Conservation (phyloP, 1,284 basidiomycete species). For the Cryptococcus sp. region DNA sequence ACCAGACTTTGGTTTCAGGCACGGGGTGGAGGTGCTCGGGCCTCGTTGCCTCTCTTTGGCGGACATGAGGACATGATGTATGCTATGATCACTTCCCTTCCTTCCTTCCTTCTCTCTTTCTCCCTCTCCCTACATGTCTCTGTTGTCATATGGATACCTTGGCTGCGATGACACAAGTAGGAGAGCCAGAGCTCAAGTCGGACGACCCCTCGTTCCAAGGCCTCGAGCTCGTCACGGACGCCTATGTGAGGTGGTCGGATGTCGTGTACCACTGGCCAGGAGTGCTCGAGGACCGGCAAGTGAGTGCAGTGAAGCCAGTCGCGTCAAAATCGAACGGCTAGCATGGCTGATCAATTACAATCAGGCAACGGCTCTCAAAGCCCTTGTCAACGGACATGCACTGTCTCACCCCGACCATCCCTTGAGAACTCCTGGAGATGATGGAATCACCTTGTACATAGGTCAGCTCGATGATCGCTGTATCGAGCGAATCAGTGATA, state of each 20-base stretch:
- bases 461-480: conserved; percentile 56
- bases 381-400: conserved; percentile 65
- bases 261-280: conserved; percentile 43
- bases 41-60: too few species aligned
- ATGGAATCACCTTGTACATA: conserved; percentile 69
- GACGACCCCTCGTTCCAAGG: neutral
- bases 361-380: conserved; percentile 62
- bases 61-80: too few species aligned
- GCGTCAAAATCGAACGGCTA: neutral
- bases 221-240: conserved; percentile 32
- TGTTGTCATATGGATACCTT: neutral
- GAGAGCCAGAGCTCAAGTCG: neutral
- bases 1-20: too few species aligned
- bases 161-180: neutral
- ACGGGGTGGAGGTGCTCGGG: too few species aligned
- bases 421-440: conserved; percentile 62
- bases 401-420: conserved; percentile 72
- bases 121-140: neutral
- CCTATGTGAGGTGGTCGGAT: conserved; percentile 43
- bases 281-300: conserved; percentile 29
- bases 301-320: conserved; percentile 18
- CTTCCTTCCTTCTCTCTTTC: too few species aligned
- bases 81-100: too few species aligned
- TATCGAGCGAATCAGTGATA: conserved; percentile 3
- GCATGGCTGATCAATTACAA: neutral